Base-by-base conservation (phyloP, 805 yeast genomes). In the Zygosaccharomyces rouxii region DNA sequence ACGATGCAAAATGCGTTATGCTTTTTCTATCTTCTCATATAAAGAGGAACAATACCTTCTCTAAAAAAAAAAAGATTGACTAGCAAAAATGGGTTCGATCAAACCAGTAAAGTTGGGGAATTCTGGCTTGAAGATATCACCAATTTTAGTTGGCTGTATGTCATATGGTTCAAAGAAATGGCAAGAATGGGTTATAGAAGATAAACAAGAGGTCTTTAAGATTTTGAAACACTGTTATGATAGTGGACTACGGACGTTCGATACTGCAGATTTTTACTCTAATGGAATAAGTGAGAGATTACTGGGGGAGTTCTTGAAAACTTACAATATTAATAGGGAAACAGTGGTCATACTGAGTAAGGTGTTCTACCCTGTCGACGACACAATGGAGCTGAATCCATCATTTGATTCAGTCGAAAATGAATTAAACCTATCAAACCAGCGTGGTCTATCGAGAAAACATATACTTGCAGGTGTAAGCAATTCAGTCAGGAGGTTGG, bases 301-400 rank as follows among this genome's bases (percentile, higher is more conserved):
- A 3, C 42, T 81, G 10, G 80, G 83, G 10, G 77, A 78, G 58
- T 81, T 79, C 56, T 55, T 81, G 50, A 71, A 71, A 54, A 68
- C 70, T 47, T 79, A 70, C 63, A 66, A 74, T 37, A 81, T 81
- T 53, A 71, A 72, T 4, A 69, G 85, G 54, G 79, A 77, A 38
- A 72, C 71, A 38, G 73, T 81, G 43, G 82, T 80, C n/a, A 80
- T 81, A 48, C 48, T 81, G 55, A 65, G 81, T 26, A 81, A 81
- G 64, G 57, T 64, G 18, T 71, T 49, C 49, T 57, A 46, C 42
- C 63, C 68, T 4, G 64, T 64, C 10, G 76, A 68, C 44, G 59
- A 62, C 40, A n/a, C 45, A 7, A 35, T 54, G 1, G 29, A 41
- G 9, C 42, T 48, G 14, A 37, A 35, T 5, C 50, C 33, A 28